phyloP scores from a whole-genome alignment of 2,329 filamentous ascomycete genomes.

The Bipolaris zeicola region DNA sequence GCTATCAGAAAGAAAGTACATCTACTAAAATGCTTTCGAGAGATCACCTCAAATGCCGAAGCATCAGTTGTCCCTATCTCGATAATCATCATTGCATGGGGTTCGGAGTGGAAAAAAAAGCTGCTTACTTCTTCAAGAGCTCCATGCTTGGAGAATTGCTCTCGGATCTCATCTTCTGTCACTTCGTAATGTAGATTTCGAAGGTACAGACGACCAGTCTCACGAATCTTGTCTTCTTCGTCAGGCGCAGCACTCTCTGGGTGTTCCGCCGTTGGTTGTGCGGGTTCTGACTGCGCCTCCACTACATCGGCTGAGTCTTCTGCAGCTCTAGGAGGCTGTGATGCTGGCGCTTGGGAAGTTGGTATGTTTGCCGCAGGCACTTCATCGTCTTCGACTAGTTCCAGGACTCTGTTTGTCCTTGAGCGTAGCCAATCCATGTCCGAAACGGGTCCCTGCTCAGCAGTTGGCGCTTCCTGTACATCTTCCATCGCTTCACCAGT shows the following conservation, averaged over 20 bases:
- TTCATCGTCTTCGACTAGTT: constrained; percentile 78
- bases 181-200: constrained; percentile 85
- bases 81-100: constrained; percentile 79
- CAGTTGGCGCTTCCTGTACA: constrained; percentile 19
- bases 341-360: constrained; percentile 1
- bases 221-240: constrained; percentile 67
- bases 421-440: constrained; percentile 93
- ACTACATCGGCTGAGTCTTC: constrained; percentile 11
- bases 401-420: constrained; percentile 83
- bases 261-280: constrained; percentile 33
- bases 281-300: constrained; percentile 14
- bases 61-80: constrained; percentile 99
- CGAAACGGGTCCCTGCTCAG: constrained; percentile 58
- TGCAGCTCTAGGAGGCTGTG: constrained; percentile 16
- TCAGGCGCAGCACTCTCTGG: constrained; percentile 47
- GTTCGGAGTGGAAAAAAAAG: constrained; percentile 22
- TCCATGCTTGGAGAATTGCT: constrained; percentile 74
- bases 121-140: constrained; percentile 81
- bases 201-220: constrained; percentile 81
- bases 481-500: constrained; percentile 29
- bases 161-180: constrained; percentile 75
- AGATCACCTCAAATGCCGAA: constrained; percentile 85
- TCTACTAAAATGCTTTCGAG: constrained; percentile 99
- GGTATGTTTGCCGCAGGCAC: constrained; percentile 23
- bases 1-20: constrained; percentile 87